A percentile compares a stretch with the other conserved stretches of the same genome.
Evolutionary conservation across 148 eudicot species (phyloP).

Genomic region (Cornus controversa): DNA sequence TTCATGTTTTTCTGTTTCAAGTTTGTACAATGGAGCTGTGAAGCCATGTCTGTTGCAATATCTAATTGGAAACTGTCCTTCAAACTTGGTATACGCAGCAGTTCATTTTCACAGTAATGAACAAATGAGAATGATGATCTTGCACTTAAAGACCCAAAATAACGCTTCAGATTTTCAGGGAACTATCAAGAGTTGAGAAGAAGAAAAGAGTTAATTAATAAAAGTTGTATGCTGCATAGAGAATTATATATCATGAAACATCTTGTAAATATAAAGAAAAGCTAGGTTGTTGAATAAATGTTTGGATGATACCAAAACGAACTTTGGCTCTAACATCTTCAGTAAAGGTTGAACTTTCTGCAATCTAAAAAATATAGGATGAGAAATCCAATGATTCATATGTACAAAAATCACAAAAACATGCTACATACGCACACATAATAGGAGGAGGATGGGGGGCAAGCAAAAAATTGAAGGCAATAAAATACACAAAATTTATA

Average conservation of each 20-base stretch:
- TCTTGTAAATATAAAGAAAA: neutral
- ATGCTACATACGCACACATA: neutral
- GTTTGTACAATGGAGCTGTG: slow-evolving; percentile 40
- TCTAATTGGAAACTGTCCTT: slow-evolving; percentile 40
- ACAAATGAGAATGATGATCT: slow-evolving; percentile 31
- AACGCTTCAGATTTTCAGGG: slow-evolving; percentile 49
- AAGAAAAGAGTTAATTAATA: slow-evolving; percentile 8
- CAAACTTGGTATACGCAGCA: slow-evolving; percentile 43
- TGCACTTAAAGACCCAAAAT: slow-evolving; percentile 19
- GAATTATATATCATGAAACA: neutral
- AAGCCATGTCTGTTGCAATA: slow-evolving; percentile 56
- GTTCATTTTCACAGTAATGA: slow-evolving; percentile 46
- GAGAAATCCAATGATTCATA: neutral
- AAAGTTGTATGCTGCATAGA: neutral
- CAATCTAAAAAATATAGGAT: slow-evolving; percentile 39
- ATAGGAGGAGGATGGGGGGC: neutral
- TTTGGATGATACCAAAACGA: slow-evolving; percentile 48
- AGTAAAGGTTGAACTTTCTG: slow-evolving; percentile 54
- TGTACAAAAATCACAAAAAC: neutral
- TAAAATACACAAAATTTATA: neutral
- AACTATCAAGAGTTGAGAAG: slow-evolving; percentile 38
- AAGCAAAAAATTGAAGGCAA: neutral
- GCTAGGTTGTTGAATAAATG: neutral
- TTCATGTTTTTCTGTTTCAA: slow-evolving; percentile 35
- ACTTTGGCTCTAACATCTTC: slow-evolving; percentile 57